A percentile compares a stretch with the other conserved stretches of the same genome.
These are phyloP conservation scores for Kluyveromyces dobzhanskii DNA, from an alignment of 805 yeast species.

Conservation along the genomic window DNA sequence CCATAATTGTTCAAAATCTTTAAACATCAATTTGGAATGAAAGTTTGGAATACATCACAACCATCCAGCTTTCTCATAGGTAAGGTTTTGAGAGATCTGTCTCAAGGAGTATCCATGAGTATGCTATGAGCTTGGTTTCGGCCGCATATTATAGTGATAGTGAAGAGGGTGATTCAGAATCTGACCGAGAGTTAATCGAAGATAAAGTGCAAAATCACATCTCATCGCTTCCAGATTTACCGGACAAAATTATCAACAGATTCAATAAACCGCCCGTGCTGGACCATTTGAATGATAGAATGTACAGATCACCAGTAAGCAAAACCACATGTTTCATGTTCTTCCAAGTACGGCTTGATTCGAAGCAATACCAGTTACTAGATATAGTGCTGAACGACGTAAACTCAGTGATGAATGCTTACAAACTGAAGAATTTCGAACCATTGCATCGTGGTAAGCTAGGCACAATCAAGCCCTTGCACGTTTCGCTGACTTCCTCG, in stretches of 20 bases:
- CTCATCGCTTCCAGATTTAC: slow-evolving; percentile 12
- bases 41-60: no score
- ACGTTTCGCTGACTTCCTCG: slow-evolving; percentile 19
- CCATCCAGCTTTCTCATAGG: no score
- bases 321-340: slow-evolving; percentile 12
- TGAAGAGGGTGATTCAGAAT: slow-evolving; percentile 11
- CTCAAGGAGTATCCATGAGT: no score
- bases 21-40: no score
- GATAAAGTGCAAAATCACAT: neutral
- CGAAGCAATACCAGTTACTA: slow-evolving; percentile 12
- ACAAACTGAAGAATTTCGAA: slow-evolving; percentile 9
- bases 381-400: slow-evolving; percentile 7
- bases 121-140: slow-evolving; percentile 16
- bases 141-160: slow-evolving; percentile 12
- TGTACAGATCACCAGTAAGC: neutral
- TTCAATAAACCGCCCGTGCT: slow-evolving; percentile 19
- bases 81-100: no score
- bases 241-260: slow-evolving; percentile 16
- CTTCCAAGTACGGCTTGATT: slow-evolving; percentile 19
- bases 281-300: neutral
- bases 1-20: no score
- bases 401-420: slow-evolving; percentile 6
- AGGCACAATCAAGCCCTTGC: slow-evolving; percentile 24
- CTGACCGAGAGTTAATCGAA: slow-evolving; percentile 5
- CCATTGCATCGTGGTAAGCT: slow-evolving; percentile 19